Evolutionary conservation across 2,329 filamentous ascomycete species (phyloP), one percentile per base, ranked within the genome.

Genomic region (Aspergillus latus): DNA sequence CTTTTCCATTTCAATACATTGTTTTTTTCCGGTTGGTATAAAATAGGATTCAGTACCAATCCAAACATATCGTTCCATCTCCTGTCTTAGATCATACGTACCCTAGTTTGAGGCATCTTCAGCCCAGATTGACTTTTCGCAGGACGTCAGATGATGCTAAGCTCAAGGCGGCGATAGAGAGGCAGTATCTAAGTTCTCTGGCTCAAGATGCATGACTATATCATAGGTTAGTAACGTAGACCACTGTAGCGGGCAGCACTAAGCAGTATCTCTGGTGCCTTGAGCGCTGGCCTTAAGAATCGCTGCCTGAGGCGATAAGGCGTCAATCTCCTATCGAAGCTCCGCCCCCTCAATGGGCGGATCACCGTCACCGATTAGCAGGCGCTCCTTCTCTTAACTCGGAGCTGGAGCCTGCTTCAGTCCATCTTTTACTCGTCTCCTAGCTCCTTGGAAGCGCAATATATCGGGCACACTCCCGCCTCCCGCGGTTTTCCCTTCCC

Each of bases 401-500:
- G 39, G 52, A 54, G 45, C 45, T 51, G 49, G 39, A 46, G 42
- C 32, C 40, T 30, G 21, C 40, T 39, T 57, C 30, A 44, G 16
- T 34, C 47, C 44, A 43, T 40, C 28, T 16, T 16, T 36, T 15
- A 29, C 21, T 11, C 11, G 13, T 52, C 30, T 15, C 21, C 21
- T 21, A 21, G 21, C 21, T 21, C 21, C 21, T 21, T 21, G 21
- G 21, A 21, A 21, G 21, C n/a, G 15, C 37, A 10, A 49, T 9
- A 39, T 7, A 36, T 36, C 34, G 9, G 34, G 13, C 34, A 13
- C 44, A 16, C 21, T 21, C 13, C 40, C 40, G 51, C 59, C 54
- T 42, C 44, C 56, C 52, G 61, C 61, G 62, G 64, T 54, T 51
- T 63, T 53, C 43, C 57, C 64, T 67, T 62, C 66, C 62, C 73